phyloP scores from a whole-genome alignment of 1,284 basidiomycete species.

The Ganoderma lingzhi region DNA sequence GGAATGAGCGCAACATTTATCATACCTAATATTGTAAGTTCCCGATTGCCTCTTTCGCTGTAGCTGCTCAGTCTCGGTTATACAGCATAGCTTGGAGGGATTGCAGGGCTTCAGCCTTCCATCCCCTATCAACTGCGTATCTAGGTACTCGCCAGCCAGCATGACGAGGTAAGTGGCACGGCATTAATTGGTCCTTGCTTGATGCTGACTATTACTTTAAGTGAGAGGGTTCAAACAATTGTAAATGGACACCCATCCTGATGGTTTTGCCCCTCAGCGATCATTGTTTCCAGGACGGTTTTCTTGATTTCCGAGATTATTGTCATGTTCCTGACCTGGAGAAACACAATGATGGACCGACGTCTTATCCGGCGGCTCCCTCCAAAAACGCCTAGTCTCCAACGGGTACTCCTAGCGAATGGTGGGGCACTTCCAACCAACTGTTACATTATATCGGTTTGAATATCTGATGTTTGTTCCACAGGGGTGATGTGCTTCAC shows the following conservation, averaged over 20 bases:
- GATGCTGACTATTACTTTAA: background rate
- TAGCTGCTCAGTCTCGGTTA: background rate
- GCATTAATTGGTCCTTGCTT: background rate
- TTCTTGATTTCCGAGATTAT: background rate
- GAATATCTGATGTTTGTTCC: background rate
- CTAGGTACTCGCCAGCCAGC: background rate
- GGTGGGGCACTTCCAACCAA: background rate
- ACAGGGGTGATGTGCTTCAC: background rate
- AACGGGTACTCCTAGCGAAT: background rate
- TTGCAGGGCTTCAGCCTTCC: background rate
- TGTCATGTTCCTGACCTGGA: background rate
- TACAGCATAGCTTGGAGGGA: background rate
- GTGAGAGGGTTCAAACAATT: background rate
- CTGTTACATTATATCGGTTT: background rate
- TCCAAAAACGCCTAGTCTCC: background rate
- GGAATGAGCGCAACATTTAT: background rate
- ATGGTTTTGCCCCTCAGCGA: background rate
- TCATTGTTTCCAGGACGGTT: background rate
- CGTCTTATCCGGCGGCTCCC: background rate
- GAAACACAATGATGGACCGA: background rate
- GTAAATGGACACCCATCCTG: background rate
- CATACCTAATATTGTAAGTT: background rate
- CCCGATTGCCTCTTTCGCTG: background rate
- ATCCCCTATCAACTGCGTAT: background rate
- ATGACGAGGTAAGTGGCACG: background rate